Evolutionary conservation across 495 filamentous ascomycete genomes (phyloP), one percentile per base, ranked within the genome.

Genomic region (Cercophora samala): DNA sequence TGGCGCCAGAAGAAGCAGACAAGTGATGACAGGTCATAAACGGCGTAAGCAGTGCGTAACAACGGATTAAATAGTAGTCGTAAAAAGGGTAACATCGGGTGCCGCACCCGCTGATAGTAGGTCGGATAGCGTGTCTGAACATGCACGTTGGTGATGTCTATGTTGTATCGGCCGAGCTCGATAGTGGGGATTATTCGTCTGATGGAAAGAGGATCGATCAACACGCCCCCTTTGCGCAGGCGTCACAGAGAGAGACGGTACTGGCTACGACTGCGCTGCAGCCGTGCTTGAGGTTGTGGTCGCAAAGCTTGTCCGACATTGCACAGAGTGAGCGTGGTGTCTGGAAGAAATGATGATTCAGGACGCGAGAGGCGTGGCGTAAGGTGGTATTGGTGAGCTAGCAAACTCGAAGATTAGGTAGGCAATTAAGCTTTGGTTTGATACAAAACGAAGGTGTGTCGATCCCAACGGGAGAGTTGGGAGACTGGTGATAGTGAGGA

Each of bases 291-390:
- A 21, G 13, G 29, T 58, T 32, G 25, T 64, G 63, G n/a, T 64
- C 63, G 26, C 63, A 64, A 53, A 37, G 42, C 63, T 64, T 64
- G 63, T 64, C 63, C 15, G 63, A 22, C 63, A 64, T 64, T 52
- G 42, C 8, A 19, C 4, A 8, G 17, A 56, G n/a, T 6, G 53
- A 56, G 53, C 0, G 52, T 54, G 17, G 52, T 54, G 54, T 52
- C 24, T 64, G 62, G 52, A 23, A 17, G 52, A 13, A 5, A 9
- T 32, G 18, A 19, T 23, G 5, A 19, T 15, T 19, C 52, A 11
- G 61, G 17, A 15, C 15, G 52, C 52, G 15, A 8, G 37, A 46
- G 37, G 8, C 3, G 13, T 1, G 37, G 11, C 13, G 37, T 46
- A 17, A 2, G 37, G 37, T 46, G 37, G 37, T 46, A 46, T 46